Base-by-base conservation (phyloP, 1,284 basidiomycete species). In the Spongiforma sp. region DNA sequence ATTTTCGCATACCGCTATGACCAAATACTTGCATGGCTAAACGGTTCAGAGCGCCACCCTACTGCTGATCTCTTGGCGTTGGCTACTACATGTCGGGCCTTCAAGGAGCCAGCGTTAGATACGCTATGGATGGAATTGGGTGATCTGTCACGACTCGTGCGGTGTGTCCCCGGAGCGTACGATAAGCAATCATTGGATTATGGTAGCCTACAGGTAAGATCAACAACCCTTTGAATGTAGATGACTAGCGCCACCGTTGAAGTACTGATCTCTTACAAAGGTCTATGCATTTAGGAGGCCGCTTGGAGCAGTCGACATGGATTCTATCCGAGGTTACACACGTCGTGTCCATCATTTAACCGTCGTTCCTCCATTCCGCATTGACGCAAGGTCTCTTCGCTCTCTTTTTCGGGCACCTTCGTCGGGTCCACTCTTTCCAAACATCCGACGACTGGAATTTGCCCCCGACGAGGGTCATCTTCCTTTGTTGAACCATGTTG, bases 231-330 rank as follows among this genome's bases (percentile, higher is more conserved):
- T 6, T 48, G 43, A 24, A 12, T 30, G 26, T n/a, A 50, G 26
- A 30, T 28, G 17, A n/a, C n/a, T n/a, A n/a, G n/a, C n/a, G n/a
- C n/a, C n/a, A n/a, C n/a, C n/a, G 15, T 30, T 19, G 7, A 5
- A 50, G 9, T 11, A 50, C 48, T 30, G 26, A 62, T 39, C 24
- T 34, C 11, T 11, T 39, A 24, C 15, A 62, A 34, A 55, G 15
- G 5, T 48, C 43, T 57, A n/a, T 21, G 11, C n/a, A n/a, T 60
- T 65, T 41, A 57, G n/a, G 34, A 60, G 57, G 46, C 37, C 4
- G 5, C 30, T 33, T 46, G 56, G 26, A 17, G 57, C 52, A 28
- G 14, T 46, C 8, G 54, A 53, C 5, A 43, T 37, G 26, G 28
- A 43, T 43, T 15, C 11, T 26, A 34, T 60, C 9, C 37, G 37